Percentiles rank a stretch among this genome's conserved stretches.
These are phyloP conservation scores for Cucurbita pepo DNA, from an alignment of 306 rosid genomes.

Conservation along the genomic window DNA sequence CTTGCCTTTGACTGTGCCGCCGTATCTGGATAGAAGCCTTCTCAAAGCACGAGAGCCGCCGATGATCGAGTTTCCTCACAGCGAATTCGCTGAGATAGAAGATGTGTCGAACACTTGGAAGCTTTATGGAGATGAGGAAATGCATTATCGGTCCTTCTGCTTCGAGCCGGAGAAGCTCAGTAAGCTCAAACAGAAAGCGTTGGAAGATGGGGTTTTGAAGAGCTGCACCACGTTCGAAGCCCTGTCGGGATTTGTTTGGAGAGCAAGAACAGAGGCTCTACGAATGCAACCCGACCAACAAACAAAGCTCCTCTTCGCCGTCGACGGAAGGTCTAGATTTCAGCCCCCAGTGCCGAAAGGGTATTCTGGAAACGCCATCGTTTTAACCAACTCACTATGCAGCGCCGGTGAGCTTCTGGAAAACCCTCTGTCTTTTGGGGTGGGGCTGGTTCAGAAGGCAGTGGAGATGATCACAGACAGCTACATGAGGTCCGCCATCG, in stretches of 20 bases:
- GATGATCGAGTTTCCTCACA: constrained; percentile 34
- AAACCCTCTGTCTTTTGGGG: constrained; percentile 37
- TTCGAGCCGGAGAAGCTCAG: constrained; percentile 39
- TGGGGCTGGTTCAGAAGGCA: constrained; percentile 37
- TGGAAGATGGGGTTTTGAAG: constrained; percentile 34
- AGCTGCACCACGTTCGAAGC: constrained; percentile 55
- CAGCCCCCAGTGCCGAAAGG: constrained; percentile 59
- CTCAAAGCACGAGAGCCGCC: constrained; percentile 56
- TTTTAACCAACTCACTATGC: constrained; percentile 43
- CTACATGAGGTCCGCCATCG: constrained; percentile 71
- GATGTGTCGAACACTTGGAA: constrained; percentile 41
- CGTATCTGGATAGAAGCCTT: constrained; percentile 51
- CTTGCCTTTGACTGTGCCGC: constrained; percentile 28
- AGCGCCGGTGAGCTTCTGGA: constrained; percentile 36
- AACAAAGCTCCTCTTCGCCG: constrained; percentile 70
- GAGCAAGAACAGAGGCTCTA: constrained; percentile 47
- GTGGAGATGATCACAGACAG: constrained; percentile 36
- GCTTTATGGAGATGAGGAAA: constrained; percentile 32
- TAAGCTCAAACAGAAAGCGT: constrained; percentile 38
- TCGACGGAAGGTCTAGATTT: constrained; percentile 53
- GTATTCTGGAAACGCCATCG: constrained; percentile 58
- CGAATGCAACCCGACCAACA: constrained; percentile 46
- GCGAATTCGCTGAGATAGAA: constrained; percentile 49
- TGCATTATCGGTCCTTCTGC: constrained; percentile 36
- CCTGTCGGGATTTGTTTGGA: constrained; percentile 77